A percentile compares a stretch with the other conserved stretches of the same genome.
Evolutionary conservation across 306 rosid genomes (phyloP).

Genomic region (Glycyrrhiza uralensis): DNA sequence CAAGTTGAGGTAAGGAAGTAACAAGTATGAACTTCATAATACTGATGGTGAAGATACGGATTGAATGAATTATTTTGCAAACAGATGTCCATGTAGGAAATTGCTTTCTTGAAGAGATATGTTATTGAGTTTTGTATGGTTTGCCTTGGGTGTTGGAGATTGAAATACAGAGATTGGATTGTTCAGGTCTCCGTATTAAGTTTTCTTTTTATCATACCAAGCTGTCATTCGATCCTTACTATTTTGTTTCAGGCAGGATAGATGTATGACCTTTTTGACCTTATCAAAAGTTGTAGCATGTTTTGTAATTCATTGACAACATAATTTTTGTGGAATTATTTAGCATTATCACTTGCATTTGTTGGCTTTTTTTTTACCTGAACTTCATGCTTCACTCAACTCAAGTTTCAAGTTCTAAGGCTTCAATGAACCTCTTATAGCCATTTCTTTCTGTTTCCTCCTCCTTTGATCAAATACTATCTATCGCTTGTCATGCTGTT

Average conservation of each 20-base stretch:
- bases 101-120: background rate
- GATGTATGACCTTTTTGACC: background rate
- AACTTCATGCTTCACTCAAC: background rate
- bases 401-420: background rate
- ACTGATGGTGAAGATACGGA: background rate
- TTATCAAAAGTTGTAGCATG: background rate
- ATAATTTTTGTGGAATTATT: background rate
- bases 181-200: background rate
- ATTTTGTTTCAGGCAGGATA: background rate
- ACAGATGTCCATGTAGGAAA: background rate
- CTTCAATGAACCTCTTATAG: background rate
- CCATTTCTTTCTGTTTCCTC: background rate
- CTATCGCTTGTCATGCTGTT: background rate
- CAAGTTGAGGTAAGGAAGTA: constrained; percentile 63
- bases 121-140: background rate
- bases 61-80: constrained; percentile 8
- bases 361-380: background rate
- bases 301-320: background rate
- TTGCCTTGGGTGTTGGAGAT: background rate
- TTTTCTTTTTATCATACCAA: background rate
- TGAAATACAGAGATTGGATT: background rate
- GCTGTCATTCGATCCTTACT: background rate
- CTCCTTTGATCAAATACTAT: background rate
- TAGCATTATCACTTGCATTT: background rate
- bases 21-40: constrained; percentile 1